These are phyloP conservation scores for Solanum ossicruentum DNA, from an alignment of 257 asterid species.

Conservation along the genomic window DNA sequence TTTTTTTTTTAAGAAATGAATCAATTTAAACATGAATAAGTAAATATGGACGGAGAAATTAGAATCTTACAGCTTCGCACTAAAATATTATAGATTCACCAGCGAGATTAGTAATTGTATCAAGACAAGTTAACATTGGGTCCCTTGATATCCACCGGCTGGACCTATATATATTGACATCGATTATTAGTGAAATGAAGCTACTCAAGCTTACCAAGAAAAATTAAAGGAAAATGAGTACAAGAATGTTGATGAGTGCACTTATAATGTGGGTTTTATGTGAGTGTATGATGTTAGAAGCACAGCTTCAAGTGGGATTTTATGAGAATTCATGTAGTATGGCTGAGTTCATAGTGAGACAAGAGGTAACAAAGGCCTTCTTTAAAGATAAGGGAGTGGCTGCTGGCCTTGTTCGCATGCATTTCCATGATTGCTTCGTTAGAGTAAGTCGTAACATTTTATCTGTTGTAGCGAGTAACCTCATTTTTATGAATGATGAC, in stretches of 20 bases:
- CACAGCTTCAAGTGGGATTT: slow-evolving; percentile 51
- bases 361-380: slow-evolving; percentile 42
- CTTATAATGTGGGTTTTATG: slow-evolving; percentile 3
- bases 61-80: slow-evolving; percentile 21
- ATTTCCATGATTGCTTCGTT: slow-evolving; percentile 82
- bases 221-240: slow-evolving; percentile 12
- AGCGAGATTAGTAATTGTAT: not conserved
- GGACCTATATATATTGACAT: not conserved
- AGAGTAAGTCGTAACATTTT: slow-evolving; percentile 28
- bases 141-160: not conserved
- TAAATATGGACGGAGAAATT: not conserved
- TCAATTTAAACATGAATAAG: not conserved
- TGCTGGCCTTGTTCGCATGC: slow-evolving; percentile 72
- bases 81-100: not conserved
- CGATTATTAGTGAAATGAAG: not conserved
- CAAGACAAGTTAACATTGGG: not conserved
- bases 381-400: slow-evolving; percentile 40
- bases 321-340: slow-evolving; percentile 30
- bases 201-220: not conserved
- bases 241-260: not conserved
- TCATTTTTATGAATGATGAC: not conserved
- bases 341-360: slow-evolving; percentile 46
- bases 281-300: slow-evolving; percentile 12
- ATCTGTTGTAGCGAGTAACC: not conserved
- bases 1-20: not conserved